Conservation (phyloP, 139 green algal species). For the Chlorella vulgaris region DNA sequence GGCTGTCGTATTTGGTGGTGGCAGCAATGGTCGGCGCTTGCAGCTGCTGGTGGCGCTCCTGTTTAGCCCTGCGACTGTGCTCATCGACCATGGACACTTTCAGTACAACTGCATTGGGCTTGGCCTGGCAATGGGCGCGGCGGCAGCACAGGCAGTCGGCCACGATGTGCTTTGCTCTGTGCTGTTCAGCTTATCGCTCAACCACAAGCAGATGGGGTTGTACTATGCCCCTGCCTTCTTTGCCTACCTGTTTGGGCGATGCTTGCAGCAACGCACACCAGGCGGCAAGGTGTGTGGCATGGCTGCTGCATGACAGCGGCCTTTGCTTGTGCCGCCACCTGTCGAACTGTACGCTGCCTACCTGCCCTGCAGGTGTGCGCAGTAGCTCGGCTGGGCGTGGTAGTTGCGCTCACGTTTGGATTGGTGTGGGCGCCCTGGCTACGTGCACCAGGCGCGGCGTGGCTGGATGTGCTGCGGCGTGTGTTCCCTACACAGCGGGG, state of each 20-base stretch:
- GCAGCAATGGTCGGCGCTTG: background rate
- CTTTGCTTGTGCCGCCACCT: background rate
- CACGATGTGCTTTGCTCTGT: slow-evolving; percentile 63
- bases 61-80: slow-evolving; percentile 82
- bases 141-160: slow-evolving; percentile 47
- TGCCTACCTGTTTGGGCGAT: slow-evolving; percentile 88
- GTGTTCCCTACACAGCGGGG: slow-evolving; percentile 87
- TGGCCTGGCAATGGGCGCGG: slow-evolving; percentile 69
- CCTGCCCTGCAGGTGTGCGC: background rate
- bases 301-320: background rate
- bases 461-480: slow-evolving; percentile 53
- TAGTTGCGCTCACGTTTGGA: slow-evolving; percentile 73
- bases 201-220: slow-evolving; percentile 98
- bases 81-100: slow-evolving; percentile 99
- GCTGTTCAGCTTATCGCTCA: slow-evolving; percentile 85
- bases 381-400: slow-evolving; percentile 51
- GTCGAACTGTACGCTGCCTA: background rate
- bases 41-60: slow-evolving; percentile 54
- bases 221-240: slow-evolving; percentile 98
- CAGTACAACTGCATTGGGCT: slow-evolving; percentile 97
- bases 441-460: background rate
- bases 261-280: slow-evolving; percentile 52
- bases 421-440: slow-evolving; percentile 86
- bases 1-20: slow-evolving; percentile 26
- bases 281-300: slow-evolving; percentile 27